These are phyloP conservation scores for Heritiera littoralis DNA, from an alignment of 345 rosid species.

Conservation along the genomic window DNA sequence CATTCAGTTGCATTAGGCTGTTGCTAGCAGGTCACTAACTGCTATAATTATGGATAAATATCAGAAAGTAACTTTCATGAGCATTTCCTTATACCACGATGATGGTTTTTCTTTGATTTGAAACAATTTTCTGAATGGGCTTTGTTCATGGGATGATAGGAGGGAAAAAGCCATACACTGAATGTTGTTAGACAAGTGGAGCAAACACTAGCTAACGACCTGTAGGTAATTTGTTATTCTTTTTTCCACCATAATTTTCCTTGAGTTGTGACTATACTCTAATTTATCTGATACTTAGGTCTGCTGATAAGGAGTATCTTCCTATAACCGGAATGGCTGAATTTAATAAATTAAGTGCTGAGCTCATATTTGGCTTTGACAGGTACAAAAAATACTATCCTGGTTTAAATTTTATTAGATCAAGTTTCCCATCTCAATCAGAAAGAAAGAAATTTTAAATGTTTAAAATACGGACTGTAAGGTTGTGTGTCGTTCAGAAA, in stretches of 20 bases:
- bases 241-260: conserved; percentile 1
- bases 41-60: background rate
- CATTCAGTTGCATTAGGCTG: background rate
- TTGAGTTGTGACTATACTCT: conserved; percentile 1
- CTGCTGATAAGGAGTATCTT: conserved; percentile 85
- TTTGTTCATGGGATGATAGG: conserved; percentile 40
- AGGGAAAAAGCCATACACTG: conserved; percentile 83
- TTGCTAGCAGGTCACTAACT: background rate
- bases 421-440: conserved; percentile 35
- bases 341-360: conserved; percentile 85
- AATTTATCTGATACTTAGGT: conserved; percentile 39
- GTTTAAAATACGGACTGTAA: background rate
- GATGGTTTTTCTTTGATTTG: conserved; percentile 1
- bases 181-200: conserved; percentile 79
- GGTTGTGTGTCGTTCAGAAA: background rate
- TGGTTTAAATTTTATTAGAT: background rate
- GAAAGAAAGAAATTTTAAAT: background rate
- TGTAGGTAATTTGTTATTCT: conserved; percentile 38
- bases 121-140: conserved; percentile 33
- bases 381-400: conserved; percentile 44
- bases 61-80: background rate
- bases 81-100: background rate
- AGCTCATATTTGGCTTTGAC: conserved; percentile 77
- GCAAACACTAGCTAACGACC: conserved; percentile 66
- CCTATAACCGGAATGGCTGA: conserved; percentile 84